Percentiles rank a stretch among this genome's conserved stretches.
phyloP scores from a whole-genome alignment of 805 yeast genomes.

The Yarrowia bubula region DNA sequence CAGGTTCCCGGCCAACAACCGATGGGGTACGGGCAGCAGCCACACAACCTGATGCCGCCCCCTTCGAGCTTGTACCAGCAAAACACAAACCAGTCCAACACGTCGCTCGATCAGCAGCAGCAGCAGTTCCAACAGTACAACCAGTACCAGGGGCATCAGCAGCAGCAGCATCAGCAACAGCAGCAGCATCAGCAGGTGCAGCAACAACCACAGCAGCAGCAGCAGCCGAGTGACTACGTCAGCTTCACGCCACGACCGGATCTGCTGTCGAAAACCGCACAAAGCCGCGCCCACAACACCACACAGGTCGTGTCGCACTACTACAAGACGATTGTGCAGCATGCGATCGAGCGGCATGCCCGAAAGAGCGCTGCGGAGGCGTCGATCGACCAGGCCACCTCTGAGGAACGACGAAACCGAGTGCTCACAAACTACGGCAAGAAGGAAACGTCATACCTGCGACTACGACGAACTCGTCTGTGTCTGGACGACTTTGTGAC shows the following conservation, averaged over 20 bases:
- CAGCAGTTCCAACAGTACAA: conserved; percentile 25
- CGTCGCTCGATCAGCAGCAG: conserved; percentile 12
- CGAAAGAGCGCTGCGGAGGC: conserved; percentile 84
- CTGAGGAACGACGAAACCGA: conserved; percentile 77
- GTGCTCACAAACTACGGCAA: conserved; percentile 80
- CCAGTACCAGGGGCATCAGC: conserved; percentile 29
- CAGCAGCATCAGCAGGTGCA: conserved; percentile 30
- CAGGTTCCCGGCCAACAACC: neutral
- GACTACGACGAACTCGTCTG: conserved; percentile 80
- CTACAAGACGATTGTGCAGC: conserved; percentile 79
- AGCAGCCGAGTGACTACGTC: conserved; percentile 46
- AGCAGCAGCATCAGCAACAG: conserved; percentile 28
- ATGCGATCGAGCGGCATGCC: conserved; percentile 94
- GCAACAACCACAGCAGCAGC: conserved; percentile 35
- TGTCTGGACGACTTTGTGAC: conserved; percentile 82
- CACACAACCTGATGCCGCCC: conserved; percentile 19
- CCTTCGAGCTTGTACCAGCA: conserved; percentile 9
- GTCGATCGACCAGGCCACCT: conserved; percentile 46
- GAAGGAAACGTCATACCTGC: conserved; percentile 81
- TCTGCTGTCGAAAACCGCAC: conserved; percentile 65
- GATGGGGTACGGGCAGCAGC: neutral
- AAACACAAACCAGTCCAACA: conserved; percentile 2
- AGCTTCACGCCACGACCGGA: conserved; percentile 83
- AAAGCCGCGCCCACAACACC: conserved; percentile 80
- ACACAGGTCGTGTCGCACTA: conserved; percentile 79